These are phyloP conservation scores for Crithidia thermophila DNA, from an alignment of 208 protist species.

Conservation along the genomic window DNA sequence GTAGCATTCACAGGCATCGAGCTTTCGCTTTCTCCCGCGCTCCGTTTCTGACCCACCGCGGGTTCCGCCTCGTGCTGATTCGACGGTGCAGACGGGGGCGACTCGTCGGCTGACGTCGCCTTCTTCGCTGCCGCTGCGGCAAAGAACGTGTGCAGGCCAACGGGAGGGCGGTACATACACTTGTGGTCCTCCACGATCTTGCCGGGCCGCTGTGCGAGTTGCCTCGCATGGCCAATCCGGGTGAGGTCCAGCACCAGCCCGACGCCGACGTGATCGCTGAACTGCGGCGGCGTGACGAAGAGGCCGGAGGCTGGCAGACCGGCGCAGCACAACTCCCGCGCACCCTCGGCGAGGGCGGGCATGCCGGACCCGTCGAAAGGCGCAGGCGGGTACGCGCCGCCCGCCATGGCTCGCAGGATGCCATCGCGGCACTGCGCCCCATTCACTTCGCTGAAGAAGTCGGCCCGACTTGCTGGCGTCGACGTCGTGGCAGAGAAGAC, in stretches of 20 bases:
- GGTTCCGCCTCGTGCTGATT: too few relatives aligned
- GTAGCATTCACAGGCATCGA: too few relatives aligned
- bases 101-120: neutral
- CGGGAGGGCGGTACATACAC: slow-evolving; percentile 72
- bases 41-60: too few relatives aligned
- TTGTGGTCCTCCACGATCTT: slow-evolving; percentile 58
- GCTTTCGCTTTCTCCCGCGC: too few relatives aligned
- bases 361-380: slow-evolving; percentile 78
- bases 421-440: slow-evolving; percentile 40
- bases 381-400: slow-evolving; percentile 64
- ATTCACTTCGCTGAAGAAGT: slow-evolving; percentile 70
- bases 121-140: slow-evolving; percentile 30
- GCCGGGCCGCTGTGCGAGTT: slow-evolving; percentile 34
- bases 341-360: slow-evolving; percentile 43
- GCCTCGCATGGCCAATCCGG: neutral
- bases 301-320: slow-evolving; percentile 80
- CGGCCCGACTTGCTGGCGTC: neutral
- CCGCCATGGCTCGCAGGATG: slow-evolving; percentile 58
- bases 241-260: slow-evolving; percentile 45
- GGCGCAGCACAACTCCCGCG: slow-evolving; percentile 47
- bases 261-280: slow-evolving; percentile 91
- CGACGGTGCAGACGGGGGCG: neutral
- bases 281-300: slow-evolving; percentile 88
- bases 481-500: neutral
- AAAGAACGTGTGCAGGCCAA: slow-evolving; percentile 66